Evolutionary conservation across 306 rosid genomes (phyloP).

Genomic region (Corylus heterophylla): DNA sequence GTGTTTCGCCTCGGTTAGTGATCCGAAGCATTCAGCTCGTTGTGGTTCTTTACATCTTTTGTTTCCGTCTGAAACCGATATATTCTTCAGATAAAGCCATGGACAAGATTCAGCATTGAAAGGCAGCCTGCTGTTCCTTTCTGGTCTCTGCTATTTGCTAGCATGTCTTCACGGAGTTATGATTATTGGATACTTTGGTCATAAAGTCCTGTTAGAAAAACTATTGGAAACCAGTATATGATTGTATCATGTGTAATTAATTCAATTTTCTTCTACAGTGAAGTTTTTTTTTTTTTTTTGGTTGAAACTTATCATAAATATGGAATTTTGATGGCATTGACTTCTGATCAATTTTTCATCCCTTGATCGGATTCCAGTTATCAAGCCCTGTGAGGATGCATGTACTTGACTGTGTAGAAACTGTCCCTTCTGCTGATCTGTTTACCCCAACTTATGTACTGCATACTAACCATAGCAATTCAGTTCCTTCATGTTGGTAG

Average conservation of each 20-base stretch:
- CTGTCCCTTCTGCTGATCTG: no score
- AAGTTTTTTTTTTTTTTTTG: constrained; percentile 29
- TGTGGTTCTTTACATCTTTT: constrained; percentile 11
- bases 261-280: constrained; percentile 35
- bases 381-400: background rate
- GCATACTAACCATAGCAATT: no score
- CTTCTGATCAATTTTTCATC: constrained; percentile 18
- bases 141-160: constrained; percentile 34
- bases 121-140: constrained; percentile 20
- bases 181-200: constrained; percentile 34
- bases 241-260: constrained; percentile 49
- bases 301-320: constrained; percentile 21
- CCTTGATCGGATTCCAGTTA: background rate
- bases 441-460: no score
- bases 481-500: background rate
- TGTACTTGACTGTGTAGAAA: no score
- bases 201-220: constrained; percentile 37
- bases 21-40: background rate
- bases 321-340: constrained; percentile 25
- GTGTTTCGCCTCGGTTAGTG: constrained; percentile 19
- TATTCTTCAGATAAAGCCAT: constrained; percentile 18
- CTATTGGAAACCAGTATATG: constrained; percentile 35
- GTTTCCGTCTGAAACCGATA: background rate
- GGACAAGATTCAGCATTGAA: constrained; percentile 9
- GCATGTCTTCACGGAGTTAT: constrained; percentile 31